Evolutionary conservation across 225 moss, liverwort and hornwort species (phyloP), one percentile per base, ranked within the genome.

Genomic region (Straminergon stramineum): DNA sequence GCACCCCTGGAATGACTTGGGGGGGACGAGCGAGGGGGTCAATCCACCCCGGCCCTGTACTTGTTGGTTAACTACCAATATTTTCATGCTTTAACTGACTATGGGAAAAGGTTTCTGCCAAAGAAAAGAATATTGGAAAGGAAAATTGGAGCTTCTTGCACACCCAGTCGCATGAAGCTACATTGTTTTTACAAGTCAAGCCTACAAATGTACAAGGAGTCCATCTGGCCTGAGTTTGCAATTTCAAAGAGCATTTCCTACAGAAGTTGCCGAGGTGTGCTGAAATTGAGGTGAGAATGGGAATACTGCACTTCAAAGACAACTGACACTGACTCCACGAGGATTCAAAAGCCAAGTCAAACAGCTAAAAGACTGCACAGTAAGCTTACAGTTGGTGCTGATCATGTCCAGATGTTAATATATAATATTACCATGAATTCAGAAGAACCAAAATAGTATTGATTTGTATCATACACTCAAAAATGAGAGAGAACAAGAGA

Each of bases 391-490:
- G 16, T 57, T 27, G 23, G 17, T 65, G 9, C 32, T 34, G 34
- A 45, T 48, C 60, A 43, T 35, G 37, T 17, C 35, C 34, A 35
- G 51, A 24, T 35, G 58, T 70, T 53, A 41, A 70, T 23, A 48
- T 32, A 7, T 13, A 15, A n/a, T 66, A 82, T 76, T 74, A 83
- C 67, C 90, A 86, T 28, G 48, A 86, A 68, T 86, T 91, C 80
- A 86, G 62, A 67, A 61, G 86, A 84, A 48, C 86, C 86, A 86
- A 90, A 80, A 88, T 90, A 93, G 93, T 88, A 90, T 93, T 90
- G 86, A 84, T 75, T 90, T 89, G 86, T 93, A 93, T 93, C 93
- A 90, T 93, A 93, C 93, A 93, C 93, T 93, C 93, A 91, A 93
- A 93, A 91, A 90, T 91, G 91, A 89, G 93, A 91, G 55, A 90